Conservation (phyloP, 768 basidiomycete genomes). For the Exidia glandulosa region DNA sequence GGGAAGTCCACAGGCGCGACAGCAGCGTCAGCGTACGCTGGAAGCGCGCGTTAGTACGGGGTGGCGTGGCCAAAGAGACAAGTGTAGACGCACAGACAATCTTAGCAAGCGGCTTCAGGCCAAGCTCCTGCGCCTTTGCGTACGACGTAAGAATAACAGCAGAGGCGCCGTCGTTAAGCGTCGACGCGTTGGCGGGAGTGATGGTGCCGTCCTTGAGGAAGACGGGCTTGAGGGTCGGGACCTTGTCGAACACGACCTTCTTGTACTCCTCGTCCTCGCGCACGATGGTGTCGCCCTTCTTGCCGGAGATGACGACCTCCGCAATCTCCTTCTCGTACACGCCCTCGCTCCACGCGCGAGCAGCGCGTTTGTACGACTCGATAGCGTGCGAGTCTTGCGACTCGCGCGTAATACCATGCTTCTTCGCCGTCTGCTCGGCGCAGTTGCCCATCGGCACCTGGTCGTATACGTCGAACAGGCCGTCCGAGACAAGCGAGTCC, state of each 20-base stretch:
- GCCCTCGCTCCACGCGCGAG: constrained; percentile 80
- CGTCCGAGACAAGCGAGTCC: constrained; percentile 86
- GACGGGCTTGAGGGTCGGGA: constrained; percentile 76
- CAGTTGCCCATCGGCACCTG: constrained; percentile 98
- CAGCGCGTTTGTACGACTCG: constrained; percentile 90
- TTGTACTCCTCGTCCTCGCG: constrained; percentile 98
- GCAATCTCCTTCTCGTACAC: constrained; percentile 81
- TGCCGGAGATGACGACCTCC: constrained; percentile 82
- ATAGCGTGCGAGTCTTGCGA: constrained; percentile 85
- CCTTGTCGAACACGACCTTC: constrained; percentile 89
- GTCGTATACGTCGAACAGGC: constrained; percentile 96
- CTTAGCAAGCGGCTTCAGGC: constrained; percentile 87
- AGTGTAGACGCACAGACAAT: constrained; percentile 62
- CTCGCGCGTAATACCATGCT: constrained; percentile 75
- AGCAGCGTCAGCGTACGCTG: constrained; percentile 95
- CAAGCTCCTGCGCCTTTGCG: constrained; percentile 83
- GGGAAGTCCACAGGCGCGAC: constrained; percentile 98
- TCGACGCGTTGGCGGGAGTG: constrained; percentile 95
- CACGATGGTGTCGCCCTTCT: constrained; percentile 85
- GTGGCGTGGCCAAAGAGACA: constrained; percentile 1
- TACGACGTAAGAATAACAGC: constrained; percentile 92
- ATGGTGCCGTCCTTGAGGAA: constrained; percentile 86
- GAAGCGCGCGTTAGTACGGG: constrained; percentile 4
- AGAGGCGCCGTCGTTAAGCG: constrained; percentile 90
- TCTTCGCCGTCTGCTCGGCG: constrained; percentile 75